Evolutionary conservation across 768 basidiomycete genomes (phyloP).

Genomic region (Hortiboletus flavorubellus): DNA sequence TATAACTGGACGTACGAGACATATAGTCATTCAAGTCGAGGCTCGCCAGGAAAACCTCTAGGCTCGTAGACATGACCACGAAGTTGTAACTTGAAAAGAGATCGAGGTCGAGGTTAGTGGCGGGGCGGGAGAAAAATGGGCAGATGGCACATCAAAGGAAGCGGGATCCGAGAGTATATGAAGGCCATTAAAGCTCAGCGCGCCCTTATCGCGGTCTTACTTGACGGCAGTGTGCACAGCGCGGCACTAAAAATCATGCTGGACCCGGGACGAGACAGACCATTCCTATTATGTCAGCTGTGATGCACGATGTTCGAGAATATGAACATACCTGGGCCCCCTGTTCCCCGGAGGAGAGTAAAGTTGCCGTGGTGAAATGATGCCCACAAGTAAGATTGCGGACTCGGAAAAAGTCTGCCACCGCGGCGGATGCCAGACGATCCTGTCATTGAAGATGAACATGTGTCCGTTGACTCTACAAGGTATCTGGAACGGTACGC

Average conservation of each 20-base stretch:
- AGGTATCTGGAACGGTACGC: conserved; percentile 12
- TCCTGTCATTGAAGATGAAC: neutral
- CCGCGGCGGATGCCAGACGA: conserved; percentile 50
- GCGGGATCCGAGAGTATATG: neutral
- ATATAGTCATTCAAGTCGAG: conserved; percentile 6
- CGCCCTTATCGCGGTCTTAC: neutral
- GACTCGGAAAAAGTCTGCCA: conserved; percentile 75
- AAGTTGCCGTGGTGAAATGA: conserved; percentile 78
- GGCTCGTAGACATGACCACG: conserved; percentile 1
- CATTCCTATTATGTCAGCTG: conserved; percentile 33
- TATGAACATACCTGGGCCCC: conserved; percentile 54
- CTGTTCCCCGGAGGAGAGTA: conserved; percentile 74
- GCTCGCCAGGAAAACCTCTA: neutral
- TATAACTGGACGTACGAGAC: neutral
- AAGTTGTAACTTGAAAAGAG: neutral
- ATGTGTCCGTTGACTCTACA: conserved; percentile 13
- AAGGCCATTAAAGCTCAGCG: neutral
- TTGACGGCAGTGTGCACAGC: neutral
- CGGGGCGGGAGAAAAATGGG: neutral
- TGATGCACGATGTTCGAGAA: conserved; percentile 51
- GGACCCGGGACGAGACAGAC: no score
- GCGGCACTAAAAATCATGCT: no score
- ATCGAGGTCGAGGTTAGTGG: neutral
- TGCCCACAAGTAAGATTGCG: conserved; percentile 58
- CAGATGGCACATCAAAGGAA: neutral